Conservation (phyloP, 2,329 filamentous ascomycete species). For the Lojkania enalia region DNA sequence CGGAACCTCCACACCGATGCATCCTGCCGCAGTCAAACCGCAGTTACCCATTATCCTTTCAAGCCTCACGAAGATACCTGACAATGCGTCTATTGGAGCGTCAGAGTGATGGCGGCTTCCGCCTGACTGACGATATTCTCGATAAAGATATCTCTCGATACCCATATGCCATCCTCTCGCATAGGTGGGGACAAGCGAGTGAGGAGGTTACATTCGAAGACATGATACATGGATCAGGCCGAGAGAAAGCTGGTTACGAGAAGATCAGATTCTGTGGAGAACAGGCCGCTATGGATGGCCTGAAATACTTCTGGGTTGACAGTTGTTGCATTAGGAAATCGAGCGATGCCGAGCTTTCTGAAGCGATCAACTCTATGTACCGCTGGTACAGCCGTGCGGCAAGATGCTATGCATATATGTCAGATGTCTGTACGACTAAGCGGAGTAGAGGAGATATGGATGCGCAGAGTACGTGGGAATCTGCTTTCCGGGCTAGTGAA, state of each 20-base stretch:
- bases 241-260: not conserved
- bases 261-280: not conserved
- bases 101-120: not conserved
- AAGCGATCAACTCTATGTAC: conserved; percentile 1
- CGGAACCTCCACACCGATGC: no score
- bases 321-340: conserved; percentile 1
- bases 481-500: not conserved
- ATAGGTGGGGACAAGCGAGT: conserved; percentile 8
- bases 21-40: no score
- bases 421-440: not conserved
- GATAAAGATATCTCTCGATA: conserved; percentile 4
- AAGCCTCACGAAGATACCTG: no score
- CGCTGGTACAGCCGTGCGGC: not conserved
- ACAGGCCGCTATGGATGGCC: conserved; percentile 6
- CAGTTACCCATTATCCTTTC: no score
- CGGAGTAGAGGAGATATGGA: not conserved
- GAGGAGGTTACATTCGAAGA: conserved; percentile 8
- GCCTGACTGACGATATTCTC: not conserved
- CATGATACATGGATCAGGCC: not conserved
- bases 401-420: conserved; percentile 1
- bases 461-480: not conserved
- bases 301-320: conserved; percentile 6
- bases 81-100: not conserved
- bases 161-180: conserved; percentile 13
- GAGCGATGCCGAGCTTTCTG: not conserved